Evolutionary conservation across 73 alveolate genomes (phyloP).

Genomic region (Urostyla sp.): DNA sequence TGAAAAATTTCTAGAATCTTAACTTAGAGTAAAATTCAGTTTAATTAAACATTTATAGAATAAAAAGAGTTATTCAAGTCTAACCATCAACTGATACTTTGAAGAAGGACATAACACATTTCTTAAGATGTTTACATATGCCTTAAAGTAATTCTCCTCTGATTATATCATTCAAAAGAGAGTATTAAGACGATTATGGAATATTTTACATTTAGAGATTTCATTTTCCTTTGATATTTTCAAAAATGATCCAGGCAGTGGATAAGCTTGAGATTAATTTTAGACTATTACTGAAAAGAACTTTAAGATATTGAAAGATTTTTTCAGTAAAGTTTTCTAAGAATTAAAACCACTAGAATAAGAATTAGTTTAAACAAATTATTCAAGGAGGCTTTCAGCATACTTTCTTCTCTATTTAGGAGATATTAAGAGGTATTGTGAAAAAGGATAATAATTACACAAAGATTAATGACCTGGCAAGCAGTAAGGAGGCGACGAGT

Average conservation of each 20-base stretch:
- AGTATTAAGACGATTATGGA: constrained; percentile 37
- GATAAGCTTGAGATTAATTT: constrained; percentile 43
- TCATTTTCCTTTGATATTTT: neutral
- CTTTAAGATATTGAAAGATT: constrained; percentile 14
- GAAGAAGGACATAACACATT: constrained; percentile 15
- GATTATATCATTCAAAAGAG: constrained; percentile 43
- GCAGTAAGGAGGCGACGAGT: constrained; percentile 35
- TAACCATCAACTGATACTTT: constrained; percentile 24
- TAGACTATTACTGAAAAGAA: neutral
- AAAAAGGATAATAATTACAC: neutral
- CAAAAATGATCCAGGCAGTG: constrained; percentile 27
- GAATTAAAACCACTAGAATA: neutral
- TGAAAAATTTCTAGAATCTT: constrained; percentile 12
- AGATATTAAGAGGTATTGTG: constrained; percentile 39
- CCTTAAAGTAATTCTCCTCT: neutral
- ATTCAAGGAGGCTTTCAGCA: constrained; percentile 28
- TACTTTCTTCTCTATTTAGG: constrained; percentile 40
- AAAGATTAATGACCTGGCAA: neutral
- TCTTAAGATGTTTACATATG: neutral
- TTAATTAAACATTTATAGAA: neutral
- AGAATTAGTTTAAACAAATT: neutral
- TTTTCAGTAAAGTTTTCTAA: constrained; percentile 21
- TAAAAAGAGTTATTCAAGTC: neutral
- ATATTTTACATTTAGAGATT: constrained; percentile 17
- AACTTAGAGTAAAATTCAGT: neutral